Conservation (phyloP, 805 yeast genomes). For the Saccharomycopsis capsularis region DNA sequence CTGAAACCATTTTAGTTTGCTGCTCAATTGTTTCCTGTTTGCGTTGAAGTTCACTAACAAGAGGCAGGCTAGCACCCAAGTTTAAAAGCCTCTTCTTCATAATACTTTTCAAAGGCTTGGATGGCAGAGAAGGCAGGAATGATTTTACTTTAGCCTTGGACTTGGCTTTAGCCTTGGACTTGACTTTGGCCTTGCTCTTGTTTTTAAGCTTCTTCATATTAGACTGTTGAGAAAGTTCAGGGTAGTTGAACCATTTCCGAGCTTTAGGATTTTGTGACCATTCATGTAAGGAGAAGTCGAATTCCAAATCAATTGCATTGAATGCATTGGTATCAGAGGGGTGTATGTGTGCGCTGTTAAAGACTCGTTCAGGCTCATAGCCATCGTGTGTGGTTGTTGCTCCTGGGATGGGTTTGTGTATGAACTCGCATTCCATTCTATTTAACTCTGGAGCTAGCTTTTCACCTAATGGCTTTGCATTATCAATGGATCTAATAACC, state of each 20-base stretch:
- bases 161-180: no score
- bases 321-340: no score
- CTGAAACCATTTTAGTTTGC: no score
- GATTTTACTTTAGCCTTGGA: no score
- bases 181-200: neutral
- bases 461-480: neutral
- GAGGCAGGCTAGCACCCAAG: no score
- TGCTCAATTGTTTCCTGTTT: no score
- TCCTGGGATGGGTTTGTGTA: neutral
- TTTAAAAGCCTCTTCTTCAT: no score
- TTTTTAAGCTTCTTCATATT: neutral
- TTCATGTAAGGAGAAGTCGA: slow-evolving; percentile 15
- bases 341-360: neutral
- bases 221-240: neutral
- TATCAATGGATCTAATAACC: neutral
- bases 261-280: slow-evolving; percentile 12
- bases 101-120: no score
- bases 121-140: no score
- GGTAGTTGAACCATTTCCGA: slow-evolving; percentile 2
- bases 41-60: no score
- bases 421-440: neutral
- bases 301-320: slow-evolving; percentile 10
- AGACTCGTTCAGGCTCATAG: neutral
- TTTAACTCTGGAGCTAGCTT: neutral
- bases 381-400: neutral